These are phyloP conservation scores for Cercospora canescens DNA, from an alignment of 2,329 filamentous ascomycete species.

Conservation along the genomic window DNA sequence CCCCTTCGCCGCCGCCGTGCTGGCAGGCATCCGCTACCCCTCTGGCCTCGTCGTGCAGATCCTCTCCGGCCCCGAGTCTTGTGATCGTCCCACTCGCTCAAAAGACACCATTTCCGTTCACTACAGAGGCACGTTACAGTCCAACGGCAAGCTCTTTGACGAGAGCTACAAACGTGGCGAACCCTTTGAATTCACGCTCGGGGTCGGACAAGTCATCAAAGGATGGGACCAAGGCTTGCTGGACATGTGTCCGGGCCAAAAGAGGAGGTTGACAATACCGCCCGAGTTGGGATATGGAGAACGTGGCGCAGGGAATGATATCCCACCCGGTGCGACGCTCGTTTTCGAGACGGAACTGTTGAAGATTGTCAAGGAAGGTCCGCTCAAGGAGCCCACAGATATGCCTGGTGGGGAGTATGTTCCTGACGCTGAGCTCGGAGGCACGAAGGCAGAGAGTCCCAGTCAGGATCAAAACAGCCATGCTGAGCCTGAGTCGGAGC, in stretches of 20 bases:
- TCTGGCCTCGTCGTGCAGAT: conserved; percentile 41
- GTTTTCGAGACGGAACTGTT: conserved; percentile 92
- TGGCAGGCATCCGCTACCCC: conserved; percentile 18
- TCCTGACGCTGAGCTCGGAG: background rate
- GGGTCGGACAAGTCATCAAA: conserved; percentile 81
- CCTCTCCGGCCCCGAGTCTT: conserved; percentile 41
- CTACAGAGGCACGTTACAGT: conserved; percentile 52
- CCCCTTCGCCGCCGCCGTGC: conserved; percentile 9
- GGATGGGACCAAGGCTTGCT: conserved; percentile 91
- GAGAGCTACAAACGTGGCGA: conserved; percentile 73
- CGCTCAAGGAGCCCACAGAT: conserved; percentile 3
- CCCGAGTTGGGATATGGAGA: conserved; percentile 82
- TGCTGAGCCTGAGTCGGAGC: conserved; percentile 3
- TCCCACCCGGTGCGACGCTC: conserved; percentile 77
- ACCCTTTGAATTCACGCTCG: conserved; percentile 79
- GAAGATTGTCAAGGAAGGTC: conserved; percentile 65
- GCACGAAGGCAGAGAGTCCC: background rate
- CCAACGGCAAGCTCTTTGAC: conserved; percentile 78
- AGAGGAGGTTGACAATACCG: conserved; percentile 84
- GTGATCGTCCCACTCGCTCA: conserved; percentile 45
- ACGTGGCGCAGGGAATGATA: conserved; percentile 64
- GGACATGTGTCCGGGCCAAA: conserved; percentile 96
- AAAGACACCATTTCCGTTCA: conserved; percentile 51
- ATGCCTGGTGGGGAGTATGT: conserved; percentile 5
- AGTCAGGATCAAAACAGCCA: background rate